phyloP scores from a whole-genome alignment of 1,284 basidiomycete species.

The Porodaedalea pini region DNA sequence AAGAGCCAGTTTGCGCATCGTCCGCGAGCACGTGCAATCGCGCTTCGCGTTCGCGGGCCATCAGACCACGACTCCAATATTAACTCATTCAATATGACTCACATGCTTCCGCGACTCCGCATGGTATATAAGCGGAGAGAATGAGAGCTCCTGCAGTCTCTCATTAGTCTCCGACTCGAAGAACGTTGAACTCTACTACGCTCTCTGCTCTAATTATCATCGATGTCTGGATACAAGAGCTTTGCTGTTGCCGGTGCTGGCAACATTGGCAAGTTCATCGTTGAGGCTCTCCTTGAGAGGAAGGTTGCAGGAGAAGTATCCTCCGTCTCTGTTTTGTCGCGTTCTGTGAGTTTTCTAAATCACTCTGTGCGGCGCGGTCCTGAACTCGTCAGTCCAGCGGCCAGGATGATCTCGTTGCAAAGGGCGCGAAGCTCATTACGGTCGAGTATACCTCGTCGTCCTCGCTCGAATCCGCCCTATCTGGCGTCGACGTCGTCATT shows the following conservation, averaged over 20 bases:
- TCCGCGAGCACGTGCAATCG: too few relatives aligned
- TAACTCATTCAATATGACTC: too few relatives aligned
- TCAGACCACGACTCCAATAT: too few relatives aligned
- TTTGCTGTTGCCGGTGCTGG: slow-evolving; percentile 28
- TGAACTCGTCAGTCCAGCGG: background rate
- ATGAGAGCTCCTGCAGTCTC: too few relatives aligned
- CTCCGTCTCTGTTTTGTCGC: slow-evolving; percentile 20
- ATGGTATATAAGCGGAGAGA: too few relatives aligned
- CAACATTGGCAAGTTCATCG: slow-evolving; percentile 24
- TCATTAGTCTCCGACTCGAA: too few relatives aligned
- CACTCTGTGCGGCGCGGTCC: slow-evolving; percentile 11
- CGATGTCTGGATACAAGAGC: slow-evolving; percentile 27
- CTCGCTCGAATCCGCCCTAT: slow-evolving; percentile 30
- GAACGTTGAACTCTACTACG: background rate
- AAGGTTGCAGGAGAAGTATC: slow-evolving; percentile 19
- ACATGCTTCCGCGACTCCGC: too few relatives aligned
- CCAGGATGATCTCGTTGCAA: background rate
- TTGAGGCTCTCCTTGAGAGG: slow-evolving; percentile 25
- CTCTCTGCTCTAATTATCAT: background rate
- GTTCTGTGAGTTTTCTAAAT: slow-evolving; percentile 20
- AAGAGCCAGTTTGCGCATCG: too few relatives aligned
- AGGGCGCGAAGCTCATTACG: slow-evolving; percentile 29
- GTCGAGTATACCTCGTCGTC: slow-evolving; percentile 33
- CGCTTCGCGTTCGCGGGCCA: too few relatives aligned
- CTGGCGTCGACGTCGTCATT: slow-evolving; percentile 33